phyloP scores from a whole-genome alignment of 306 rosid genomes.

The Acacia crassicarpa region DNA sequence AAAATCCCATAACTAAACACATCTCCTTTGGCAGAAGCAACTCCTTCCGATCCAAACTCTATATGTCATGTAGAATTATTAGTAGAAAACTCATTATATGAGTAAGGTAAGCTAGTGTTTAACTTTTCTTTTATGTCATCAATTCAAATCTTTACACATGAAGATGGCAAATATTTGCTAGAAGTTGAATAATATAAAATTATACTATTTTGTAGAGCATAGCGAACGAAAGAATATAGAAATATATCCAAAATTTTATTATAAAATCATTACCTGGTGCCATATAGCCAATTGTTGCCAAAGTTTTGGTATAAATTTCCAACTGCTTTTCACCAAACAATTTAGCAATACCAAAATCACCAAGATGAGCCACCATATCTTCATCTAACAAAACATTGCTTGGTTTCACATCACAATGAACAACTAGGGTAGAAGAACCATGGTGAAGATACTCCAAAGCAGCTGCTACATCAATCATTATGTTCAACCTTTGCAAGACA shows the following conservation, averaged over 20 bases:
- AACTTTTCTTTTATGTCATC: too few species aligned
- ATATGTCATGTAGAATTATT: neutral
- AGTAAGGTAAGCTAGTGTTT: too few species aligned
- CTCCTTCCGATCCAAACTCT: neutral
- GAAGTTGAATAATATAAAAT: too few species aligned
- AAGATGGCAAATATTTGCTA: too few species aligned
- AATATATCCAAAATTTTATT: too few species aligned
- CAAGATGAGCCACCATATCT: neutral
- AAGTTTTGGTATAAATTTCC: neutral
- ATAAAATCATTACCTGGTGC: neutral
- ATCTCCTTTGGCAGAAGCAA: neutral
- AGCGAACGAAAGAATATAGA: too few species aligned
- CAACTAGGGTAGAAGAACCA: neutral
- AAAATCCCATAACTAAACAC: neutral
- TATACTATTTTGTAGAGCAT: too few species aligned
- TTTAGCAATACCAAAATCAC: neutral
- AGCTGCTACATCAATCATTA: neutral
- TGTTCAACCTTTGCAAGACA: neutral
- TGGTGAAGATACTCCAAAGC: neutral
- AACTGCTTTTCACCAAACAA: slow-evolving; percentile 7
- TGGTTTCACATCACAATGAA: neutral
- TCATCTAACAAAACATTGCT: neutral
- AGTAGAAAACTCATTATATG: neutral
- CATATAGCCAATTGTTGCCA: neutral
- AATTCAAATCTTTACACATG: too few species aligned